These are phyloP conservation scores for Fusarium sterilihyphosum DNA, from an alignment of 2,329 filamentous ascomycete species.

Conservation along the genomic window DNA sequence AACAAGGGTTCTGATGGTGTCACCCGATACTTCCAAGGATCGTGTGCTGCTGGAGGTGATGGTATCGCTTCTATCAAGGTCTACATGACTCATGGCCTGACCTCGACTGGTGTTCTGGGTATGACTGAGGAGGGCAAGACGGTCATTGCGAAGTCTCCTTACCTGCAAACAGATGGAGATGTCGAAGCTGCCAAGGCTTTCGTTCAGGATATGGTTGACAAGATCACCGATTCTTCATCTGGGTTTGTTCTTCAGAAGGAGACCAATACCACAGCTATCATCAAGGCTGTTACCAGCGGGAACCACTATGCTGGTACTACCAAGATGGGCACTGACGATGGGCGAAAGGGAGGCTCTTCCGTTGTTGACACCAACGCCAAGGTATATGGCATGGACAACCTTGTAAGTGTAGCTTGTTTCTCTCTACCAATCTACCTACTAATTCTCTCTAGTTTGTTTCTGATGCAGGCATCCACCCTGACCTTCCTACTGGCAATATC, in stretches of 20 bases:
- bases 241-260: conserved; percentile 18
- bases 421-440: not conserved
- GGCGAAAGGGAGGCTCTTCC: conserved; percentile 60
- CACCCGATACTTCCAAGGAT: conserved; percentile 72
- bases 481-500: conserved; percentile 73
- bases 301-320: conserved; percentile 66
- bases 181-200: conserved; percentile 71
- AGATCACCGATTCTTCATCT: conserved; percentile 53
- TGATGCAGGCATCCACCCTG: conserved; percentile 74
- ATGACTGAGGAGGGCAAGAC: conserved; percentile 67
- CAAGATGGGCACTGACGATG: conserved; percentile 68
- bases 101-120: conserved; percentile 68
- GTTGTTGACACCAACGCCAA: conserved; percentile 71
- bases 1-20: conserved; percentile 67
- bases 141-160: conserved; percentile 67
- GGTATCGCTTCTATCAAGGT: conserved; percentile 62
- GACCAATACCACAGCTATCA: conserved; percentile 43
- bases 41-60: conserved; percentile 70
- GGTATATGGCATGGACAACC: conserved; percentile 73
- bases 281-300: conserved; percentile 47
- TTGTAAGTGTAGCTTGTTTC: conserved; percentile 42
- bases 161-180: conserved; percentile 68
- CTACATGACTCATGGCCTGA: conserved; percentile 71
- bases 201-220: conserved; percentile 67
- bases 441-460: conserved; percentile 60